Conservation (phyloP, 495 filamentous ascomycete species). For the Xylaria castorea region DNA sequence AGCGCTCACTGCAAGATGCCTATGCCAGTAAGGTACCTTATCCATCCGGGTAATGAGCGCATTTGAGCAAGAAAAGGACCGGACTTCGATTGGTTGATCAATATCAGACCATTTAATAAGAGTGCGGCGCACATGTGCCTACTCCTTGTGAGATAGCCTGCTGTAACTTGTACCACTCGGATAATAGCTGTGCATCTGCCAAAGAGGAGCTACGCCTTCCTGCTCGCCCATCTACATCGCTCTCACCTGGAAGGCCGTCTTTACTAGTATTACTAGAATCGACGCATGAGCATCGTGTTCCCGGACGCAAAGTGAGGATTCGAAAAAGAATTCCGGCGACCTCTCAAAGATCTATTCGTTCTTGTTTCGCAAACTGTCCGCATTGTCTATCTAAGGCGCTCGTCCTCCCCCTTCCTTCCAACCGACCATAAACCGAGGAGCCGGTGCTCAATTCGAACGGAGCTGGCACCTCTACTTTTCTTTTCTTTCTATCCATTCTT, state of each 20-base stretch:
- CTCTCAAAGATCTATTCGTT: neutral
- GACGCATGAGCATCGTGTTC: neutral
- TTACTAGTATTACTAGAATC: neutral
- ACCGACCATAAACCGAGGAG: neutral
- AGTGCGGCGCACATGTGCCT: neutral
- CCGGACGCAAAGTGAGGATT: neutral
- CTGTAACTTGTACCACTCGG: neutral
- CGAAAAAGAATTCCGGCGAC: neutral
- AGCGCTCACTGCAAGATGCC: neutral
- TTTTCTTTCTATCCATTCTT: neutral
- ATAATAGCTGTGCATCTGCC: neutral
- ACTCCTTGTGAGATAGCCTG: neutral
- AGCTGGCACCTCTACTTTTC: neutral
- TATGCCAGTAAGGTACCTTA: too few species aligned
- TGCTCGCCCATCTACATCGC: neutral
- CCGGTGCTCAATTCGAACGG: neutral
- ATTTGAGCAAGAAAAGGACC: conserved; percentile 24
- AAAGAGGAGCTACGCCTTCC: neutral
- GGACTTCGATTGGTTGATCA: neutral
- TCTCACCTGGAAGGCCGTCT: neutral
- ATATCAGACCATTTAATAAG: conserved; percentile 4
- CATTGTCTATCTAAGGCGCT: neutral
- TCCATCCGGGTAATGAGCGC: conserved; percentile 15
- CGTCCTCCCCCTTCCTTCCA: neutral
- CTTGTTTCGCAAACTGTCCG: neutral